Conservation (phyloP, 1,139 yeast species). For the Candida neerlandica region DNA sequence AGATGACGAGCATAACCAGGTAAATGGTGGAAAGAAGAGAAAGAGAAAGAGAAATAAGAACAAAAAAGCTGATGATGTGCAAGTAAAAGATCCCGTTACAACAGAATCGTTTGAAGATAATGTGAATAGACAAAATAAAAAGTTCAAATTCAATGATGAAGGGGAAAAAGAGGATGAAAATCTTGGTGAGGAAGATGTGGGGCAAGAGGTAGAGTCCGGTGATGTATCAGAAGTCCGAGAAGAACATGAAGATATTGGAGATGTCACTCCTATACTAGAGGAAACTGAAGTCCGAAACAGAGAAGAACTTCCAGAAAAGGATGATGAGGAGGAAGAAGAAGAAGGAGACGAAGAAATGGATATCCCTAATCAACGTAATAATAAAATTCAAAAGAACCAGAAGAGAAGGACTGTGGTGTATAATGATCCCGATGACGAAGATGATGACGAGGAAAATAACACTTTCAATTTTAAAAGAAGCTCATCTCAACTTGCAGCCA, state of each 20-base stretch:
- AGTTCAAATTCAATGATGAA: conserved; percentile 30
- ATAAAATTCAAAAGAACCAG: conserved; percentile 7
- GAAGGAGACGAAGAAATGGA: conserved; percentile 5
- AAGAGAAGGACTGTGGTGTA: conserved; percentile 17
- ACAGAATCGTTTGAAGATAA: conserved; percentile 1
- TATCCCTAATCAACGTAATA: background rate
- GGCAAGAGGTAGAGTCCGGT: conserved; percentile 21
- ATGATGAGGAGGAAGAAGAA: conserved; percentile 4
- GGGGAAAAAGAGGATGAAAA: conserved; percentile 11
- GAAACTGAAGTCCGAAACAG: background rate
- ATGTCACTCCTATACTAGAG: background rate
- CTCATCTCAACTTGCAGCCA: conserved; percentile 30
- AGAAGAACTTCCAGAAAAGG: background rate
- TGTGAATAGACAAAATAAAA: conserved; percentile 23
- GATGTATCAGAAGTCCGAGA: conserved; percentile 11
- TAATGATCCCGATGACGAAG: conserved; percentile 24
- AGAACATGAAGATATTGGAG: conserved; percentile 7
- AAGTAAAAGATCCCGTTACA: background rate
- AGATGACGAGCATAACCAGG: conserved; percentile 10
- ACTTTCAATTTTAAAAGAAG: conserved; percentile 4
- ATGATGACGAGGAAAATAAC: conserved; percentile 29
- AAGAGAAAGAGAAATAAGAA: conserved; percentile 26
- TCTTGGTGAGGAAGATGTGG: conserved; percentile 1
- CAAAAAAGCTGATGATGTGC: conserved; percentile 5
- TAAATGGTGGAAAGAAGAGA: conserved; percentile 19